A percentile compares a stretch with the other conserved stretches of the same genome.
These are phyloP conservation scores for Colletotrichum cordylinicola DNA, from an alignment of 2,329 filamentous ascomycete genomes.

Conservation along the genomic window DNA sequence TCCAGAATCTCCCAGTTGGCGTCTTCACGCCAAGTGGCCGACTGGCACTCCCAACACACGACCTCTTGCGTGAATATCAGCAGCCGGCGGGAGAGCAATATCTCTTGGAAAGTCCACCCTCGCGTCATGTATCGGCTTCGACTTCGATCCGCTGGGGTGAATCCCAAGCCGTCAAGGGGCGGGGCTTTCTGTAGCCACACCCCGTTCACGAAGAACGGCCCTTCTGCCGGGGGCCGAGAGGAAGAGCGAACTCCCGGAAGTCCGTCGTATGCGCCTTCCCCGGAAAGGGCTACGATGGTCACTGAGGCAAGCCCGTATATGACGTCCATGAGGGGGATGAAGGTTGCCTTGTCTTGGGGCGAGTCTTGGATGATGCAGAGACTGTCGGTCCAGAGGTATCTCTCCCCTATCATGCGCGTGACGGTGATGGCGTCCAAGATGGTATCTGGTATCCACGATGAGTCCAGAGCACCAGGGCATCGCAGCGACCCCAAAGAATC, in stretches of 20 bases:
- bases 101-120: neutral
- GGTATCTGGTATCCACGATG: neutral
- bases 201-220: neutral
- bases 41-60: neutral
- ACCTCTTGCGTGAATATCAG: neutral
- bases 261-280: neutral
- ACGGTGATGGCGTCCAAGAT: neutral
- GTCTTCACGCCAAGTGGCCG: neutral
- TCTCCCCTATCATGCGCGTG: neutral
- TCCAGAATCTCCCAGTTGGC: neutral
- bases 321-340: neutral
- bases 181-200: neutral
- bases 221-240: neutral
- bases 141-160: neutral
- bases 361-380: neutral
- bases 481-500: neutral
- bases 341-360: neutral
- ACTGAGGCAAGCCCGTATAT: neutral
- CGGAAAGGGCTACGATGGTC: neutral
- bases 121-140: neutral
- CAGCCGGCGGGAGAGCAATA: neutral
- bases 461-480: neutral
- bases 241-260: neutral
- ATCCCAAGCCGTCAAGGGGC: neutral
- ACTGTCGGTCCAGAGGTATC: neutral